Conservation (phyloP, 805 yeast genomes). For the Torulaspora maleeae region DNA sequence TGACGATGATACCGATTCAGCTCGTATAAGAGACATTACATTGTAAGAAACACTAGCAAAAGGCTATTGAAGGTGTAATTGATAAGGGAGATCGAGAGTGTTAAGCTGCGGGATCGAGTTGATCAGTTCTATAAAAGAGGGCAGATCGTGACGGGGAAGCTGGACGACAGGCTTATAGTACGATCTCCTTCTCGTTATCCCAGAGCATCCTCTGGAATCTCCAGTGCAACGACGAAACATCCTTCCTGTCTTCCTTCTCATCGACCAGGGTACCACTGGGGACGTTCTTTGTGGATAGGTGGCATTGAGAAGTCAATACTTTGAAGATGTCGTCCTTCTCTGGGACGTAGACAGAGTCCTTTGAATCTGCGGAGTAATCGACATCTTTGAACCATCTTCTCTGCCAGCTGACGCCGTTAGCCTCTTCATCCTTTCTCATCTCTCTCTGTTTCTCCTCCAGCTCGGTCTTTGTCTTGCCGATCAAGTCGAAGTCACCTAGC, state of each 20-base stretch:
- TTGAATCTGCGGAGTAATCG: slow-evolving; percentile 35
- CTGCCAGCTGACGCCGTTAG: slow-evolving; percentile 62
- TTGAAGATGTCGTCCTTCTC: slow-evolving; percentile 37
- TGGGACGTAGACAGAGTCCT: slow-evolving; percentile 28
- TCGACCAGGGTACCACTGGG: slow-evolving; percentile 60
- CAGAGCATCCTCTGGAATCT: slow-evolving; percentile 54
- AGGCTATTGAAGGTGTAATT: neutral
- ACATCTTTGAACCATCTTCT: slow-evolving; percentile 72
- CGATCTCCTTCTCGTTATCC: slow-evolving; percentile 56
- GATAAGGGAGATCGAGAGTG: neutral
- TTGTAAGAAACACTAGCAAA: neutral
- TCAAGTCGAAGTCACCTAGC: slow-evolving; percentile 66
- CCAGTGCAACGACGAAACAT: slow-evolving; percentile 57
- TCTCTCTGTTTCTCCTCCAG: slow-evolving; percentile 86
- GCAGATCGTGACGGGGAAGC: neutral
- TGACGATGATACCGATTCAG: slow-evolving; percentile 3
- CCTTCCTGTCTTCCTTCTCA: slow-evolving; percentile 49
- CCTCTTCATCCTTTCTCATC: slow-evolving; percentile 67
- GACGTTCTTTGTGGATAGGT: slow-evolving; percentile 57
- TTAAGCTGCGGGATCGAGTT: neutral
- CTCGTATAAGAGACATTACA: neutral
- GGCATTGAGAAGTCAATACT: slow-evolving; percentile 44
- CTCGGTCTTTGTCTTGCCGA: slow-evolving; percentile 67
- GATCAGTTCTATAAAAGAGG: neutral
- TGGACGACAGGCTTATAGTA: slow-evolving; percentile 5